Conservation (phyloP, 1,139 yeast genomes). For the Suhomyces taliae region DNA sequence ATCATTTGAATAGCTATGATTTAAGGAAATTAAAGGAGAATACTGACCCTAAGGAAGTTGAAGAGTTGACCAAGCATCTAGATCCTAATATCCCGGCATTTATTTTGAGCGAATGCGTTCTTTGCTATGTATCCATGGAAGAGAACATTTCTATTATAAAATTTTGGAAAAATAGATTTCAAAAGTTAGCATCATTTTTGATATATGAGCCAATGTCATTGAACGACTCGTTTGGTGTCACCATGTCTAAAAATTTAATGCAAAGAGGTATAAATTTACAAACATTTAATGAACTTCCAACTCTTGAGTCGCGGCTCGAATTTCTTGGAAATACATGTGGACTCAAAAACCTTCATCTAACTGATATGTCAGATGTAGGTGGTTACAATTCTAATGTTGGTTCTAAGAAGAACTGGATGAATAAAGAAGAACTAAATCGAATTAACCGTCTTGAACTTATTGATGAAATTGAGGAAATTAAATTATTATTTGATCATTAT, state of each 20-base stretch:
- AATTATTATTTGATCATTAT: constrained; percentile 73
- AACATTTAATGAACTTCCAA: constrained; percentile 38
- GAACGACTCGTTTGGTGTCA: constrained; percentile 71
- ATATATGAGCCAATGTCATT: constrained; percentile 87
- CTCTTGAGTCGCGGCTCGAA: constrained; percentile 43
- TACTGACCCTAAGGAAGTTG: constrained; percentile 2
- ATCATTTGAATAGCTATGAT: constrained; percentile 59
- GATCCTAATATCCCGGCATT: constrained; percentile 58
- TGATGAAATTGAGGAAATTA: constrained; percentile 88
- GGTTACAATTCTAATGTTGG: constrained; percentile 27
- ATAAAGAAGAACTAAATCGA: constrained; percentile 46
- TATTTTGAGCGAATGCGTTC: constrained; percentile 82
- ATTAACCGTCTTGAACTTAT: constrained; percentile 69
- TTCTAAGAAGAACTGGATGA: constrained; percentile 42
- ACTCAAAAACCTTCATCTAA: constrained; percentile 26
- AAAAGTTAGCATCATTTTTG: constrained; percentile 38
- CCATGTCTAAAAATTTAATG: constrained; percentile 75
- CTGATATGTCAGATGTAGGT: constrained; percentile 61
- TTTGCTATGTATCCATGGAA: constrained; percentile 71
- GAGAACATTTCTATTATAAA: constrained; percentile 55
- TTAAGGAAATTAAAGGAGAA: constrained; percentile 36
- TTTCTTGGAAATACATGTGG: constrained; percentile 26
- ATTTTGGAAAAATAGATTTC: constrained; percentile 31
- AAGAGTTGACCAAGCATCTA: constrained; percentile 18
- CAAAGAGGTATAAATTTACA: constrained; percentile 75